Evolutionary conservation across 352 stramenopile genomes (phyloP).

Genomic region (Globisporangium barbulae): DNA sequence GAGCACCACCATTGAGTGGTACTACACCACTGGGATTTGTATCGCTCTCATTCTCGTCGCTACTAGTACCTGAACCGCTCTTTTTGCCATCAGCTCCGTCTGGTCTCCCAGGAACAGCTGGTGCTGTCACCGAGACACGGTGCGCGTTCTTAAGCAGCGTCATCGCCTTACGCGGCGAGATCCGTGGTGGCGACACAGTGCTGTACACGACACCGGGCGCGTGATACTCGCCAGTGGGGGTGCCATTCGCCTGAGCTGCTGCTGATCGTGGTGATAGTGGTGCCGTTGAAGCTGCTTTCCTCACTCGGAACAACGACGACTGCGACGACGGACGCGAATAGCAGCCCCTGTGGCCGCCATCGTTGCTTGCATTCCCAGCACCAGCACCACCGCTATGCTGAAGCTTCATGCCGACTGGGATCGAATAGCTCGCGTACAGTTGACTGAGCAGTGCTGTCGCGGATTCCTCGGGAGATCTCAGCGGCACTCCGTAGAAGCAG

Average conservation of each 20-base stretch:
- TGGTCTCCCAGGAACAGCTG: background rate
- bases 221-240: background rate
- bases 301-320: conserved; percentile 3
- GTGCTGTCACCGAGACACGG: conserved; percentile 11
- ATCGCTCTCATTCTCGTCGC: background rate
- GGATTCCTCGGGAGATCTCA: background rate
- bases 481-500: conserved; percentile 3
- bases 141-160: conserved; percentile 25
- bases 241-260: background rate
- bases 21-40: no score
- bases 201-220: conserved; percentile 27
- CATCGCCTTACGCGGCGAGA: conserved; percentile 41
- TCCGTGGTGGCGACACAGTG: conserved; percentile 6
- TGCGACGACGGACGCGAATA: conserved; percentile 10
- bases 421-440: background rate
- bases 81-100: background rate
- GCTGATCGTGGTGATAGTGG: background rate
- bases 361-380: background rate
- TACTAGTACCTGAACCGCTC: background rate
- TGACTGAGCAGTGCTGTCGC: background rate
- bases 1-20: background rate
- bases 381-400: background rate
- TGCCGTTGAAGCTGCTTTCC: background rate
- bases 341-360: background rate
- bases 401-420: background rate